These are phyloP conservation scores for Lotus japonicus DNA, from an alignment of 306 rosid genomes.

Conservation along the genomic window DNA sequence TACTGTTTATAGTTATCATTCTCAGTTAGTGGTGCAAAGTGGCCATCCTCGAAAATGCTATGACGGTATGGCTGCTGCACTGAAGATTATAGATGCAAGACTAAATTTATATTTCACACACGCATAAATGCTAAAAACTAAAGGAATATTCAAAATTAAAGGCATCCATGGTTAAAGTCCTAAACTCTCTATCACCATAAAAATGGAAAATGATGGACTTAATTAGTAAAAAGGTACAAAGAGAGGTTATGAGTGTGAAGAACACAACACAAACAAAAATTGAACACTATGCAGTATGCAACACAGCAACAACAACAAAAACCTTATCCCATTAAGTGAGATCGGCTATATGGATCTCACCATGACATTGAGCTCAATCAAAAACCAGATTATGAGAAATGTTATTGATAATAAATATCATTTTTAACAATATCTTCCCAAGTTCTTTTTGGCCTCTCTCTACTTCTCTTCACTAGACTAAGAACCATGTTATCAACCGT, in stretches of 20 bases:
- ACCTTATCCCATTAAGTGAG: too few relatives aligned
- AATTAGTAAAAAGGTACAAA: background rate
- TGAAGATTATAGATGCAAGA: background rate
- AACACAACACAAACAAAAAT: too few relatives aligned
- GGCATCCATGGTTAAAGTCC: background rate
- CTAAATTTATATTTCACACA: background rate
- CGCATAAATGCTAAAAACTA: background rate
- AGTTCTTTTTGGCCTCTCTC: too few relatives aligned
- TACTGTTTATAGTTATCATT: background rate
- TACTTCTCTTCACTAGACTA: too few relatives aligned
- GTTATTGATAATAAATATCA: too few relatives aligned
- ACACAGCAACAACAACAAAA: too few relatives aligned
- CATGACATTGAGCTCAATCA: too few relatives aligned
- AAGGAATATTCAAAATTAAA: background rate
- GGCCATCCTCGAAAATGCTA: background rate
- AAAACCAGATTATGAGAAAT: too few relatives aligned
- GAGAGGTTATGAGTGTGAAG: background rate
- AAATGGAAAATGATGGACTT: background rate
- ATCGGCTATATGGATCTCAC: too few relatives aligned
- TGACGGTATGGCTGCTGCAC: background rate
- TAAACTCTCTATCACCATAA: background rate
- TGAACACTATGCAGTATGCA: background rate
- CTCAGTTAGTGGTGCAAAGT: background rate
- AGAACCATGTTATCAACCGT: too few relatives aligned
- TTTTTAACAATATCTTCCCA: too few relatives aligned